A percentile compares a stretch with the other conserved stretches of the same genome.
Conservation (phyloP, 1,284 basidiomycete genomes). For the Trametes polyzona region DNA sequence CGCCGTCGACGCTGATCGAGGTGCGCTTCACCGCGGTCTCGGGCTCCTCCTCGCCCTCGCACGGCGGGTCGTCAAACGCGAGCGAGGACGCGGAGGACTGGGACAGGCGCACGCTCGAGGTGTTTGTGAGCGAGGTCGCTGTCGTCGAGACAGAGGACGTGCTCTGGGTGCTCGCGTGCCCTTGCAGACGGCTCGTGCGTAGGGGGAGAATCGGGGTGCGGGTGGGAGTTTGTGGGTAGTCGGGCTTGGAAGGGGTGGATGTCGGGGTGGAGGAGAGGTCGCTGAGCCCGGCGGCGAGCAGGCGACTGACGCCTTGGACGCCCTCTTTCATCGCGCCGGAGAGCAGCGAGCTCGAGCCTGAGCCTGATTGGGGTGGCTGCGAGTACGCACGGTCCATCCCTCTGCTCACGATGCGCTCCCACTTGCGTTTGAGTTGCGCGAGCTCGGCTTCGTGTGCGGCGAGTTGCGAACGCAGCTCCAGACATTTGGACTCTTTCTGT, state of each 20-base stretch:
- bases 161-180: constrained; percentile 31
- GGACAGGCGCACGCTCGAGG: constrained; percentile 43
- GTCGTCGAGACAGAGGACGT: constrained; percentile 33
- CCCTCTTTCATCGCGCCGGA: constrained; percentile 60
- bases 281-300: constrained; percentile 51
- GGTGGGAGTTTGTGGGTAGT: background rate
- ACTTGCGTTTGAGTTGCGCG: constrained; percentile 72
- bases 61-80: constrained; percentile 43
- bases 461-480: constrained; percentile 76
- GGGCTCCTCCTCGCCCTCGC: constrained; percentile 35
- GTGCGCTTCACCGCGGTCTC: constrained; percentile 7
- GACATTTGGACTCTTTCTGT: constrained; percentile 80
- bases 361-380: constrained; percentile 14
- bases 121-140: constrained; percentile 27
- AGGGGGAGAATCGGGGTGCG: constrained; percentile 12
- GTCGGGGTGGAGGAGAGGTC: constrained; percentile 32
- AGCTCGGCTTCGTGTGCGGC: constrained; percentile 72
- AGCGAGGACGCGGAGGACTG: constrained; percentile 46
- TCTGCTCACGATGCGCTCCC: constrained; percentile 75
- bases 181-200: constrained; percentile 5
- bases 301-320: constrained; percentile 59
- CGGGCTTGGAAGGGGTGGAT: constrained; percentile 6
- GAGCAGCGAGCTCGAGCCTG: constrained; percentile 13
- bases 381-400: constrained; percentile 49
- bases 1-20: constrained; percentile 22